Percentiles rank a stretch among this genome's conserved stretches.
phyloP scores from a whole-genome alignment of 1,284 basidiomycete species.

The Mixia osmundae region DNA sequence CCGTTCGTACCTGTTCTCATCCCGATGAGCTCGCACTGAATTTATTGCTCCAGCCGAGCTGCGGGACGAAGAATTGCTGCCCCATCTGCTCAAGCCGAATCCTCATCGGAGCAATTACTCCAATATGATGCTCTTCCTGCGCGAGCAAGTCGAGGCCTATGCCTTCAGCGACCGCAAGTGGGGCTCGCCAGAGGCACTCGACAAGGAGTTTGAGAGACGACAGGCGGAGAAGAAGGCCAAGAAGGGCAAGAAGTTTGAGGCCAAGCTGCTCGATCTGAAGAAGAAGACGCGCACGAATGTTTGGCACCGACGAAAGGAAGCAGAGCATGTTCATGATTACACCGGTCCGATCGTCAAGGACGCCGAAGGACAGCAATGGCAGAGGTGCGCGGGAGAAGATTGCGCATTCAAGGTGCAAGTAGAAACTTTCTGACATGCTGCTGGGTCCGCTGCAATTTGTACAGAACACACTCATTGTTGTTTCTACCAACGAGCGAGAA shows the following conservation, averaged over 20 bases:
- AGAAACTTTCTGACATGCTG: slow-evolving; percentile 42
- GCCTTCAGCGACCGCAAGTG: slow-evolving; percentile 73
- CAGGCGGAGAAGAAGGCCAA: slow-evolving; percentile 65
- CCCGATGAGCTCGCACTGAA: neutral
- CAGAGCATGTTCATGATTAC: slow-evolving; percentile 64
- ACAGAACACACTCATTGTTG: too few relatives aligned
- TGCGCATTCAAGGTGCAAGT: slow-evolving; percentile 74
- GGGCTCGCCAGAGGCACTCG: slow-evolving; percentile 77
- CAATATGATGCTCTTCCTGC: slow-evolving; percentile 98
- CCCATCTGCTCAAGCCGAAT: slow-evolving; percentile 84
- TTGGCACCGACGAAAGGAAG: slow-evolving; percentile 65
- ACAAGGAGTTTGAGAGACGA: slow-evolving; percentile 63
- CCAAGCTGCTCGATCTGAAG: slow-evolving; percentile 54
- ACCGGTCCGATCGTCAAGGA: slow-evolving; percentile 31
- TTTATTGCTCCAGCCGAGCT: slow-evolving; percentile 48
- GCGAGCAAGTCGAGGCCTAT: slow-evolving; percentile 83
- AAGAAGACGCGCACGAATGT: slow-evolving; percentile 65
- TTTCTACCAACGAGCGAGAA: too few relatives aligned
- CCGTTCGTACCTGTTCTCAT: slow-evolving; percentile 25
- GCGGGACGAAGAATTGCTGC: slow-evolving; percentile 69
- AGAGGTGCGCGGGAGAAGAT: slow-evolving; percentile 54
- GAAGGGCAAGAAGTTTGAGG: slow-evolving; percentile 80
- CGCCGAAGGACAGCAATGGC: slow-evolving; percentile 30
- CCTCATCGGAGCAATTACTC: slow-evolving; percentile 90
- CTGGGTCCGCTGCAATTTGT: too few relatives aligned